Evolutionary conservation across 2,329 filamentous ascomycete species (phyloP).

Genomic region (Pezicula neosporulosa): DNA sequence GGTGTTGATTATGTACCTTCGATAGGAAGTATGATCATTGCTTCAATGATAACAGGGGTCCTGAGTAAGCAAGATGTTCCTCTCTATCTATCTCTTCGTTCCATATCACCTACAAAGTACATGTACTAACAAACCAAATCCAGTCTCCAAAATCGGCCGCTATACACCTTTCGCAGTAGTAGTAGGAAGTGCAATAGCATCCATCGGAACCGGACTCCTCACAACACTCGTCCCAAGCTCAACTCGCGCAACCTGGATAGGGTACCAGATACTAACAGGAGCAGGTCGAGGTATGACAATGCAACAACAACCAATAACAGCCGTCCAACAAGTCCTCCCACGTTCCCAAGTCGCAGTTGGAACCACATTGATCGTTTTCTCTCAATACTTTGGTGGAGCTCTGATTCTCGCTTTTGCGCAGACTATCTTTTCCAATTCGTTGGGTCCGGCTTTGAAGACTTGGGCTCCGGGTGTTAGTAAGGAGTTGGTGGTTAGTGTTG

Average conservation of each 20-base stretch:
- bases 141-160: slow-evolving; percentile 27
- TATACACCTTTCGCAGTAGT: slow-evolving; percentile 30
- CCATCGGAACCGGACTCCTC: slow-evolving; percentile 31
- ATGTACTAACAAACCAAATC: slow-evolving; percentile 8
- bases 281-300: slow-evolving; percentile 15
- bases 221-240: slow-evolving; percentile 22
- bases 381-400: slow-evolving; percentile 27
- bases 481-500: slow-evolving; percentile 33
- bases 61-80: slow-evolving; percentile 11
- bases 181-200: slow-evolving; percentile 23
- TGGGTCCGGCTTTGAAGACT: slow-evolving; percentile 25
- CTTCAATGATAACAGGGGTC: slow-evolving; percentile 12
- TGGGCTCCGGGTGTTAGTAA: slow-evolving; percentile 31
- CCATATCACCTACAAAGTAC: background rate
- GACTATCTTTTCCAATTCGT: slow-evolving; percentile 24
- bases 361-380: slow-evolving; percentile 31
- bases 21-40: slow-evolving; percentile 11
- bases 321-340: slow-evolving; percentile 29
- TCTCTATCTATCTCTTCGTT: background rate
- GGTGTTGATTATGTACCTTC: slow-evolving; percentile 24
- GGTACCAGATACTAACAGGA: slow-evolving; percentile 21
- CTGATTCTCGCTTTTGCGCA: slow-evolving; percentile 27
- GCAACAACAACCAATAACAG: slow-evolving; percentile 27
- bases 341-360: slow-evolving; percentile 27
- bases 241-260: slow-evolving; percentile 13